A percentile compares a stretch with the other conserved stretches of the same genome.
Conservation (phyloP, 768 basidiomycete genomes). For the Tephrocybe sp. region DNA sequence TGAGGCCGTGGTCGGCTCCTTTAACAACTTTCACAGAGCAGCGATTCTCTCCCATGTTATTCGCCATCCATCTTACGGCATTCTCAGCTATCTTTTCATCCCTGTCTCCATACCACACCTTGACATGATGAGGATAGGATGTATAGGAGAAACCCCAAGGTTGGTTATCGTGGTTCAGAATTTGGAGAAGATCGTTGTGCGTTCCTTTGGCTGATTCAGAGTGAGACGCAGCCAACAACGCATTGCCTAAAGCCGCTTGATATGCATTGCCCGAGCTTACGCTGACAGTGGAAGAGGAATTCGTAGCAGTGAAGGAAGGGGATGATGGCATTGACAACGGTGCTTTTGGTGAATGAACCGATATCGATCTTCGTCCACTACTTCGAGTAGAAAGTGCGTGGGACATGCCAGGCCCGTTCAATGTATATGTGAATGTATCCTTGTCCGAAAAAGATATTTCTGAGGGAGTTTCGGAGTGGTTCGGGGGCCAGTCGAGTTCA, state of each 20-base stretch:
- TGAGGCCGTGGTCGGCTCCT: slow-evolving; percentile 89
- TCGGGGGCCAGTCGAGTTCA: slow-evolving; percentile 50
- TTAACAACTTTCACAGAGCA: slow-evolving; percentile 81
- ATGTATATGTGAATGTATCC: slow-evolving; percentile 21
- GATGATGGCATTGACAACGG: slow-evolving; percentile 45
- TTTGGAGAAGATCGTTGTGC: slow-evolving; percentile 86
- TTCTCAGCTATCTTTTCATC: slow-evolving; percentile 94
- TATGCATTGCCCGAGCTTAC: slow-evolving; percentile 37
- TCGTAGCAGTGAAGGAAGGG: slow-evolving; percentile 44
- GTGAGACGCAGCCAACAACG: slow-evolving; percentile 91
- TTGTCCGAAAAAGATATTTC: slow-evolving; percentile 23
- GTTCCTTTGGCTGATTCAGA: slow-evolving; percentile 91
- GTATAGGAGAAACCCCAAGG: slow-evolving; percentile 91
- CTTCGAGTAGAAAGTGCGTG: slow-evolving; percentile 38
- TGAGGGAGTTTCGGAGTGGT: slow-evolving; percentile 25
- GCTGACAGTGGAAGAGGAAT: slow-evolving; percentile 30
- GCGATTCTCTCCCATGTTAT: slow-evolving; percentile 68
- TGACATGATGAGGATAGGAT: slow-evolving; percentile 71
- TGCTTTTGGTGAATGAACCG: slow-evolving; percentile 54
- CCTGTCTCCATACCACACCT: slow-evolving; percentile 90
- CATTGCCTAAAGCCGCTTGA: slow-evolving; percentile 81
- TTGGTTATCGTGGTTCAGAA: slow-evolving; percentile 85
- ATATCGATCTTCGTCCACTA: slow-evolving; percentile 68
- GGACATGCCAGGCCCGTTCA: slow-evolving; percentile 33
- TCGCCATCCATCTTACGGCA: slow-evolving; percentile 91